A percentile compares a stretch with the other conserved stretches of the same genome.
Evolutionary conservation across 1,284 basidiomycete genomes (phyloP).

Genomic region (Mycosarcoma maydis): DNA sequence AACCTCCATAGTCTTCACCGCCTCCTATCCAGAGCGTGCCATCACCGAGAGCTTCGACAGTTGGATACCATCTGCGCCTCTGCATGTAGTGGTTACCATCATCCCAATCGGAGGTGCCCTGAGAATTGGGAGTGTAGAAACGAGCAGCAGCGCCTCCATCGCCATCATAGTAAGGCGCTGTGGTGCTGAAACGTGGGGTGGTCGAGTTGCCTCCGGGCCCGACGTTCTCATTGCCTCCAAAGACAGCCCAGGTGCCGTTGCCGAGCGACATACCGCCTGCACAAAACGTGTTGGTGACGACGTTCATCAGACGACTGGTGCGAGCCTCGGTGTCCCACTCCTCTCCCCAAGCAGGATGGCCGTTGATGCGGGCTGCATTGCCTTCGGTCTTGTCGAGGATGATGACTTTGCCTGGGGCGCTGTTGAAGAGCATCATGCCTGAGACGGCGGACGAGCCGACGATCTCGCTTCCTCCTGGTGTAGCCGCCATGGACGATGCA

Average conservation of each 20-base stretch:
- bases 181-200: constrained; percentile 25
- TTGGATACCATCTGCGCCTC: constrained; percentile 42
- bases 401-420: constrained; percentile 58
- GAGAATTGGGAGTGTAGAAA: constrained; percentile 33
- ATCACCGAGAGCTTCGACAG: constrained; percentile 41
- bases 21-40: constrained; percentile 40
- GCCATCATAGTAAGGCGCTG: constrained; percentile 34
- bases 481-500: constrained; percentile 31
- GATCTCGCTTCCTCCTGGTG: constrained; percentile 45
- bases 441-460: constrained; percentile 51
- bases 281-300: constrained; percentile 67
- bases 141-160: constrained; percentile 43
- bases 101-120: constrained; percentile 22
- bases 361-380: constrained; percentile 53
- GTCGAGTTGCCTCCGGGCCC: constrained; percentile 50
- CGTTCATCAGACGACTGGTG: constrained; percentile 52
- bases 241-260: constrained; percentile 64
- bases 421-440: constrained; percentile 61
- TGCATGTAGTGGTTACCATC: constrained; percentile 37
- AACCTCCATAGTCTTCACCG: constrained; percentile 42
- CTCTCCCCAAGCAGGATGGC: constrained; percentile 54
- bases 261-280: constrained; percentile 63
- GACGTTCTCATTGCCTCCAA: constrained; percentile 65
- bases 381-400: constrained; percentile 68
- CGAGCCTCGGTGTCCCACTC: constrained; percentile 49